A percentile compares a stretch with the other conserved stretches of the same genome.
phyloP scores from a whole-genome alignment of 441 rosid species.

The Dalechampia spathulata region DNA sequence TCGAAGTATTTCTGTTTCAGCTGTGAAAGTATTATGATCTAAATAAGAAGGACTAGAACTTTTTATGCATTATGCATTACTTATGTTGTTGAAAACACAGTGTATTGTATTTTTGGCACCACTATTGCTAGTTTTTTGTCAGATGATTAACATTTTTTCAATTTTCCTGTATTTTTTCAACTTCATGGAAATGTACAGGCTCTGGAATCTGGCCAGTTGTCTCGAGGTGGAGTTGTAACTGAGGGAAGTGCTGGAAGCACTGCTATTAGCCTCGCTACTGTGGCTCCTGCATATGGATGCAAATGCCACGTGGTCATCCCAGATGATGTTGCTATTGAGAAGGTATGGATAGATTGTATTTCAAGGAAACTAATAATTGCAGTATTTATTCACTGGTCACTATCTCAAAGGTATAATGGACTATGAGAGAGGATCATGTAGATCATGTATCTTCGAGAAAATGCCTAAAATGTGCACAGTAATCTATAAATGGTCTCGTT shows the following conservation, averaged over 20 bases:
- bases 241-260: conserved; percentile 99
- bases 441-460: not conserved
- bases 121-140: not conserved
- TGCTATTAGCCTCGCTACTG: conserved; percentile 92
- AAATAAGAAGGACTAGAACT: too few species aligned
- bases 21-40: too few species aligned
- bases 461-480: not conserved
- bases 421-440: not conserved
- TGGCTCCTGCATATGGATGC: conserved; percentile 86
- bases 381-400: not conserved
- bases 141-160: not conserved
- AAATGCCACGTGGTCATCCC: conserved; percentile 93
- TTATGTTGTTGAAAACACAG: not conserved
- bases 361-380: not conserved
- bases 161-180: not conserved
- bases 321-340: conserved; percentile 91
- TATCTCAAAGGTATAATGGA: not conserved
- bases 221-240: conserved; percentile 65
- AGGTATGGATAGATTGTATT: conserved; percentile 31
- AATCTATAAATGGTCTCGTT: not conserved
- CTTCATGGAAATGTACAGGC: conserved; percentile 38
- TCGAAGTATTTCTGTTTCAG: too few species aligned
- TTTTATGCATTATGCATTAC: too few species aligned
- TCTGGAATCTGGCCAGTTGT: conserved; percentile 58
- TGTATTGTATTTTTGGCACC: not conserved